Evolutionary conservation across 2,329 filamentous ascomycete species (phyloP).

Genomic region (Sporothrix protearum): DNA sequence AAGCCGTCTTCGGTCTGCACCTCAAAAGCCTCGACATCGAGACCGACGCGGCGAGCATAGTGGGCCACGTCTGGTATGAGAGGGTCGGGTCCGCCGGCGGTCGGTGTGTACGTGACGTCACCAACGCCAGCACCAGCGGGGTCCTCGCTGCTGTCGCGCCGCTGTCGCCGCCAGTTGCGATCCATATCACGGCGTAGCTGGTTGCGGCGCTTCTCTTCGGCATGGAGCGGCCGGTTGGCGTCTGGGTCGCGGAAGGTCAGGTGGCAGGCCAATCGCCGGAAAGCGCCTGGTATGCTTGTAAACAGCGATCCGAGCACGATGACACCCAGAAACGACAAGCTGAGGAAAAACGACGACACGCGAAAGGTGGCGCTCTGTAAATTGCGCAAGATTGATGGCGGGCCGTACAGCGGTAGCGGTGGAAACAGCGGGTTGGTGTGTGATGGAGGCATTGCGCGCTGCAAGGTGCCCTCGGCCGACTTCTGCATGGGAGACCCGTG

Average conservation of each 20-base stretch:
- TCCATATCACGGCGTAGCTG: conserved; percentile 56
- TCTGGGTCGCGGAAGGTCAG: conserved; percentile 60
- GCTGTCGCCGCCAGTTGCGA: conserved; percentile 56
- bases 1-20: conserved; percentile 95
- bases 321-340: conserved; percentile 69
- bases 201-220: conserved; percentile 64
- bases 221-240: conserved; percentile 61
- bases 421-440: conserved; percentile 80
- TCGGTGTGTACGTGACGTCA: conserved; percentile 58
- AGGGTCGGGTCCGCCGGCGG: conserved; percentile 76
- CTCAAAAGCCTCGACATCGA: conserved; percentile 77
- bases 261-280: conserved; percentile 49
- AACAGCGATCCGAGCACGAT: conserved; percentile 73
- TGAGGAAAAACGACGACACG: conserved; percentile 68
- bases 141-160: conserved; percentile 43
- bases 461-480: conserved; percentile 44
- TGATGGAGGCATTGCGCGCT: conserved; percentile 56
- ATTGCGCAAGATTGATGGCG: conserved; percentile 62
- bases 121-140: conserved; percentile 26
- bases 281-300: conserved; percentile 57
- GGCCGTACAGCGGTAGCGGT: conserved; percentile 75
- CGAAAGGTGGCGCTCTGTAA: conserved; percentile 65
- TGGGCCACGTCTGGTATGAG: conserved; percentile 76
- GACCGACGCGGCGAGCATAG: conserved; percentile 80
- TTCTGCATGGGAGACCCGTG: not conserved